Conservation (phyloP, 345 rosid genomes). For the Stellera chamaejasme region DNA sequence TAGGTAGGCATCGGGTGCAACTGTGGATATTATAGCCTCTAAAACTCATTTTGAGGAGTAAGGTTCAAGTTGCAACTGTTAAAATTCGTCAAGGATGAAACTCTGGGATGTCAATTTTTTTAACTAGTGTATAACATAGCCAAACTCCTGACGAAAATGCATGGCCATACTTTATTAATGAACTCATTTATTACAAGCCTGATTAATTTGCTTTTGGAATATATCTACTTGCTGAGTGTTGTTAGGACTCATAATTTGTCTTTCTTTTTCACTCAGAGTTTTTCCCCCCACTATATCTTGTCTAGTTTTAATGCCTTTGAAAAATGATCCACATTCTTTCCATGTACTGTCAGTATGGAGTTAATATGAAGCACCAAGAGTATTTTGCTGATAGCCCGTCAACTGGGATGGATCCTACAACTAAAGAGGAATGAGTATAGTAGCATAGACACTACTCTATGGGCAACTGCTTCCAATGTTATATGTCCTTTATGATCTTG, state of each 20-base stretch:
- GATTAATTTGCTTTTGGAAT: too few relatives aligned
- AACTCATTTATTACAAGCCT: too few relatives aligned
- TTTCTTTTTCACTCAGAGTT: background rate
- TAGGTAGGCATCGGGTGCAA: too few relatives aligned
- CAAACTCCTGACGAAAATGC: too few relatives aligned
- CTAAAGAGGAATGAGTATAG: slow-evolving; percentile 43
- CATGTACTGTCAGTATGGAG: slow-evolving; percentile 56
- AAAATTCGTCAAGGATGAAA: too few relatives aligned
- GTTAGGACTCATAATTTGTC: background rate
- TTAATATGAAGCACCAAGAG: slow-evolving; percentile 89
- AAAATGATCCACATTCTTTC: slow-evolving; percentile 7
- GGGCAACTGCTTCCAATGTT: background rate
- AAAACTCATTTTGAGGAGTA: too few relatives aligned
- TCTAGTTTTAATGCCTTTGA: background rate
- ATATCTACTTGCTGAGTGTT: too few relatives aligned
- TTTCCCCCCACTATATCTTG: background rate
- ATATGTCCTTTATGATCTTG: background rate
- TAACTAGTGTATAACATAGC: too few relatives aligned
- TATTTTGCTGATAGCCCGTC: slow-evolving; percentile 80
- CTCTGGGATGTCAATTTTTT: too few relatives aligned
- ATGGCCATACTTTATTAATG: too few relatives aligned
- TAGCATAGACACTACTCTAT: background rate
- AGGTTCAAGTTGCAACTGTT: too few relatives aligned
- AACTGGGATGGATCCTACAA: slow-evolving; percentile 51
- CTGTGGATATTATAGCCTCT: too few relatives aligned